Conservation (phyloP, 352 stramenopile species). For the Plasmopara muralis region DNA sequence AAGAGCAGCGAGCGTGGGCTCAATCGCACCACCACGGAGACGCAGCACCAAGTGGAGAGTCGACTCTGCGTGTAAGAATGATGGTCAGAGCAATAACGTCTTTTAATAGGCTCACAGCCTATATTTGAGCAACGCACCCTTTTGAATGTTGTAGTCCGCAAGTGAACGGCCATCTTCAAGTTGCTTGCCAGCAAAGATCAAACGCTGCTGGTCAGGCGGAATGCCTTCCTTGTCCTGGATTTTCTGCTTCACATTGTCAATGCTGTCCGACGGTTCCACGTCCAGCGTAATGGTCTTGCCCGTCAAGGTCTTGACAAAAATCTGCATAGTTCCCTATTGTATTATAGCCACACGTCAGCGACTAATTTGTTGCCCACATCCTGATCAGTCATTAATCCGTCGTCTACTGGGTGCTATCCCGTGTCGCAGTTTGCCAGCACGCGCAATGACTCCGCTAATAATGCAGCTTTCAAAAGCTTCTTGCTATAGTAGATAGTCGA, state of each 20-base stretch:
- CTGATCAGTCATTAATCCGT: slow-evolving; percentile 2
- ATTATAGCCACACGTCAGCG: slow-evolving; percentile 15
- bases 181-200: slow-evolving; percentile 99
- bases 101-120: background rate
- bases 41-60: slow-evolving; percentile 95
- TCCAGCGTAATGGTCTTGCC: slow-evolving; percentile 97
- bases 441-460: too few relatives aligned
- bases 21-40: slow-evolving; percentile 90
- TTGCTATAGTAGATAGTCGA: background rate
- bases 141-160: slow-evolving; percentile 94
- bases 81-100: background rate
- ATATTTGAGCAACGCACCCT: slow-evolving; percentile 31
- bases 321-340: slow-evolving; percentile 83
- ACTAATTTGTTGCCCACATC: slow-evolving; percentile 1
- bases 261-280: slow-evolving; percentile 95
- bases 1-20: slow-evolving; percentile 95
- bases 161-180: slow-evolving; percentile 94
- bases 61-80: slow-evolving; percentile 58
- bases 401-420: background rate
- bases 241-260: slow-evolving; percentile 99
- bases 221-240: slow-evolving; percentile 99
- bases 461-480: background rate
- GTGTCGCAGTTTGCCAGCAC: too few relatives aligned
- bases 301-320: slow-evolving; percentile 98
- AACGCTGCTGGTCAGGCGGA: slow-evolving; percentile 98